A percentile compares a stretch with the other conserved stretches of the same genome.
Conservation (phyloP, 2,329 filamentous ascomycete genomes). For the Metarhizium robertsii region DNA sequence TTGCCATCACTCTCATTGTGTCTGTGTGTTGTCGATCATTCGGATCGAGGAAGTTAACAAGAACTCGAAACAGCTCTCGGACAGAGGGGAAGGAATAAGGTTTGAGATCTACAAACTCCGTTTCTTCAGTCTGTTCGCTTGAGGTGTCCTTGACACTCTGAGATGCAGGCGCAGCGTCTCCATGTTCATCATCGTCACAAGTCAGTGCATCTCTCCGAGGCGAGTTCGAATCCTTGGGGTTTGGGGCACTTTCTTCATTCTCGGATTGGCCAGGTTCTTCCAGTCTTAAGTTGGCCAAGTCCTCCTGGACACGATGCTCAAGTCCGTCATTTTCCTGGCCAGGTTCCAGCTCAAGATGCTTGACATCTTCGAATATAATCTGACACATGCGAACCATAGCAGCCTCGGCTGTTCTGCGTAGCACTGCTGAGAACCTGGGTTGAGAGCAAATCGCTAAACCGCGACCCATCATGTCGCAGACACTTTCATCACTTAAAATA, state of each 20-base stretch:
- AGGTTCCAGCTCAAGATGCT: conserved; percentile 71
- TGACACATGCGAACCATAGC: conserved; percentile 99
- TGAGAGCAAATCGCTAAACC: conserved; percentile 97
- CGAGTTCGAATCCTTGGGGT: conserved; percentile 1
- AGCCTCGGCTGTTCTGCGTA: conserved; percentile 87
- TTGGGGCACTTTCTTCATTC: conserved; percentile 3
- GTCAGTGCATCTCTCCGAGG: neutral
- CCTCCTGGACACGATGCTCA: conserved; percentile 56
- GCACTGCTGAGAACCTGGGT: conserved; percentile 77
- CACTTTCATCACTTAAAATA: conserved; percentile 92
- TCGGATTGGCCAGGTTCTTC: conserved; percentile 38
- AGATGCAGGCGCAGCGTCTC: neutral
- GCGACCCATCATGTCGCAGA: conserved; percentile 99
- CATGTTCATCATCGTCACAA: conserved; percentile 2
- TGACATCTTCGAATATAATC: conserved; percentile 90
- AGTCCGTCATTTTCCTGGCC: conserved; percentile 56
- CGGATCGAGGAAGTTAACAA: conserved; percentile 89
- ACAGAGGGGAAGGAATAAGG: conserved; percentile 94
- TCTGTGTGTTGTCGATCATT: conserved; percentile 90
- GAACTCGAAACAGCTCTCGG: conserved; percentile 82
- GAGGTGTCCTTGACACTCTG: conserved; percentile 1
- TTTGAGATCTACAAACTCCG: conserved; percentile 52
- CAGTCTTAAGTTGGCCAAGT: conserved; percentile 74
- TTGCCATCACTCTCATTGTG: conserved; percentile 91
- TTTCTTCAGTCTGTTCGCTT: conserved; percentile 29